Conservation (phyloP, 352 stramenopile species). For the Phytopythium ostracodes region DNA sequence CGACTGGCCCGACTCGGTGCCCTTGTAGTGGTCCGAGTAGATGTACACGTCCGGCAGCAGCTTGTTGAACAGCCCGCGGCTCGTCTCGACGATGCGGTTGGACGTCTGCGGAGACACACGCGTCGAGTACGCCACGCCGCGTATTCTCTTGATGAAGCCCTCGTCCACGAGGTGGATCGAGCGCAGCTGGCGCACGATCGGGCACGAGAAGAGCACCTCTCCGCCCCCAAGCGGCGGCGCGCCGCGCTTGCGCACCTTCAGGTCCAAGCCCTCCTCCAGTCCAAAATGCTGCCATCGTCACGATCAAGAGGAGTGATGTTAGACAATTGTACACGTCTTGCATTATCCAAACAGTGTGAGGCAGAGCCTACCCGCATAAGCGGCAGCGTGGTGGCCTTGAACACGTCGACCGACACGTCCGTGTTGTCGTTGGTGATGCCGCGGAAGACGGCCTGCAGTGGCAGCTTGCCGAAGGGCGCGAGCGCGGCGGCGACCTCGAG, state of each 20-base stretch:
- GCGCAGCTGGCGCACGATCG: slow-evolving; percentile 92
- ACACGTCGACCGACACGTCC: slow-evolving; percentile 91
- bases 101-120: slow-evolving; percentile 96
- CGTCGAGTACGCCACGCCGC: slow-evolving; percentile 95
- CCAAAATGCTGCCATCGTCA: slow-evolving; percentile 86
- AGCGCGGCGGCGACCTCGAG: slow-evolving; percentile 97
- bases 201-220: slow-evolving; percentile 92
- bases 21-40: slow-evolving; percentile 98
- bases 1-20: slow-evolving; percentile 80
- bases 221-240: slow-evolving; percentile 78
- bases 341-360: too few relatives aligned
- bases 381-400: slow-evolving; percentile 93
- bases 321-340: too few relatives aligned
- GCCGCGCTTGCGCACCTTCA: slow-evolving; percentile 91
- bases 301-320: background rate
- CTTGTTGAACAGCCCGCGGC: slow-evolving; percentile 96
- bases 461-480: slow-evolving; percentile 96
- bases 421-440: slow-evolving; percentile 95
- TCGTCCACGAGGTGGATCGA: slow-evolving; percentile 95
- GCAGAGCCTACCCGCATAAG: slow-evolving; percentile 81
- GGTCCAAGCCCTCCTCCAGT: slow-evolving; percentile 87
- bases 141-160: slow-evolving; percentile 98
- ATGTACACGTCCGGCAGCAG: slow-evolving; percentile 99
- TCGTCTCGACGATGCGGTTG: slow-evolving; percentile 97
- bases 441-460: slow-evolving; percentile 91